Evolutionary conservation across 169 alveolate species (phyloP).

Genomic region (Amoebophrya sp.): DNA sequence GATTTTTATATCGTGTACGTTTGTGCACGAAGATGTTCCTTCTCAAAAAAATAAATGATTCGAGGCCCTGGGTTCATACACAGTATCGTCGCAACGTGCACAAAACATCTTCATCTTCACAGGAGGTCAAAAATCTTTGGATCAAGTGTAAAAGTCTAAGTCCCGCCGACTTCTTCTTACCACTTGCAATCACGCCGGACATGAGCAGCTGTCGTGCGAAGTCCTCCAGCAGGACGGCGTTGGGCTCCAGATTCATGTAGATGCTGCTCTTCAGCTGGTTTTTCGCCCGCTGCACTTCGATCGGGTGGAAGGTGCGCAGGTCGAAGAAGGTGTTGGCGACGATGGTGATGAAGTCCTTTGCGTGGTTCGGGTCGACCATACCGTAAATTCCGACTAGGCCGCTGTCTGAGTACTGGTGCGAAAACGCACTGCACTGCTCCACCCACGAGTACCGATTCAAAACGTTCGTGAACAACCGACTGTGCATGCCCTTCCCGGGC

Average conservation of each 20-base stretch:
- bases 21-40: too few relatives aligned
- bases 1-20: too few relatives aligned
- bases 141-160: too few relatives aligned
- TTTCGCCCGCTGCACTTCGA: slow-evolving; percentile 43
- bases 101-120: too few relatives aligned
- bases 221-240: slow-evolving; percentile 46
- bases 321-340: background rate
- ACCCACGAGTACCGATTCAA: slow-evolving; percentile 70
- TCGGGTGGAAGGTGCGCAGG: background rate
- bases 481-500: slow-evolving; percentile 86
- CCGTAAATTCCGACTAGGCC: slow-evolving; percentile 79
- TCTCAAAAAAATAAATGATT: too few relatives aligned
- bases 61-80: too few relatives aligned
- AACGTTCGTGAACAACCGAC: slow-evolving; percentile 61
- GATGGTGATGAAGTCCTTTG: background rate
- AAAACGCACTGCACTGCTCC: slow-evolving; percentile 79
- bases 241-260: slow-evolving; percentile 42
- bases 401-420: slow-evolving; percentile 72
- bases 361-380: slow-evolving; percentile 37
- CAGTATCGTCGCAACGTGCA: too few relatives aligned
- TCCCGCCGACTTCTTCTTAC: too few relatives aligned
- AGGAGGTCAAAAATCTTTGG: too few relatives aligned
- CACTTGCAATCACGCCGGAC: slow-evolving; percentile 37
- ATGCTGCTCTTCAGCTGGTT: slow-evolving; percentile 41
- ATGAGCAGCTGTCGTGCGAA: slow-evolving; percentile 49